These are phyloP conservation scores for Teunomyces pallodes DNA, from an alignment of 805 yeast genomes.

Conservation along the genomic window DNA sequence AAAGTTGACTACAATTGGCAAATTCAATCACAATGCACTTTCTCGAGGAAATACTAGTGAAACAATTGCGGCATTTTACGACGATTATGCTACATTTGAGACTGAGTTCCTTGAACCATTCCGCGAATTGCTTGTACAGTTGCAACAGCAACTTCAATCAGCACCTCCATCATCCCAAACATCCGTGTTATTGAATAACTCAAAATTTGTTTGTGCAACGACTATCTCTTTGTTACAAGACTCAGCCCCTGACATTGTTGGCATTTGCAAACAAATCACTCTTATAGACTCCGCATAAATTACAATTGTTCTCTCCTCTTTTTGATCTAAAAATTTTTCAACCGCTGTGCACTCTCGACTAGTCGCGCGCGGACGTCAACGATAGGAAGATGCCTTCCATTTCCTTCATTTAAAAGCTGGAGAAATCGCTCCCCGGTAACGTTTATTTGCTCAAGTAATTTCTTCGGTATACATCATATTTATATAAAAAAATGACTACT, in stretches of 20 bases:
- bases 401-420: no score
- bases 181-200: slow-evolving; percentile 27
- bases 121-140: slow-evolving; percentile 12
- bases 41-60: neutral
- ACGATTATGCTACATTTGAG: neutral
- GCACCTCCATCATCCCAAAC: slow-evolving; percentile 3
- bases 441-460: no score
- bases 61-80: slow-evolving; percentile 3
- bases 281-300: neutral
- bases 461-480: no score
- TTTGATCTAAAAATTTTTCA: neutral
- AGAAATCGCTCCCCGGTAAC: no score
- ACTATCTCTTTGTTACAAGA: slow-evolving; percentile 7
- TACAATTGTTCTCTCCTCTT: neutral
- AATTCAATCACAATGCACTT: slow-evolving; percentile 14
- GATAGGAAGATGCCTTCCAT: no score
- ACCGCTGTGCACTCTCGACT: neutral
- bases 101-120: slow-evolving; percentile 9
- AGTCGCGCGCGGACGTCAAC: neutral
- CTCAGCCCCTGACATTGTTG: neutral
- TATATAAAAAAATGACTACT: slow-evolving; percentile 10
- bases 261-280: slow-evolving; percentile 4
- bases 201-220: slow-evolving; percentile 30
- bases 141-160: slow-evolving; percentile 5
- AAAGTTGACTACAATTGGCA: slow-evolving; percentile 20